Base-by-base conservation (phyloP, 352 stramenopile species). In the Pythium dissotocum region DNA sequence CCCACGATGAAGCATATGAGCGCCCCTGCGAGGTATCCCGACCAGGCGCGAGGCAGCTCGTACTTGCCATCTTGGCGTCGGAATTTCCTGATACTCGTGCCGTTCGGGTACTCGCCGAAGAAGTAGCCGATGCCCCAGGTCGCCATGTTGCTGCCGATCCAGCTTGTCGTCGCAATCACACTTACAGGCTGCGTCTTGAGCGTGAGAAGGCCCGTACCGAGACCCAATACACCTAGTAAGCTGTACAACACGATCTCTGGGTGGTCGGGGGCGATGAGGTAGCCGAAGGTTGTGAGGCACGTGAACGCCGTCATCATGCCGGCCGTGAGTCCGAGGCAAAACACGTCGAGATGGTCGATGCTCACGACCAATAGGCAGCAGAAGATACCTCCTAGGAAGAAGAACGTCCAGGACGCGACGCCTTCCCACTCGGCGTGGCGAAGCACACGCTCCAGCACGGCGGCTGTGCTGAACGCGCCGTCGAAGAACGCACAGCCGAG, bases 401-500 rank as follows among this genome's bases (percentile, higher is more conserved):
- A 86, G n/a, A 61, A 70, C 2, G 54, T 70, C 78, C 78, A 86
- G 32, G 77, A 80, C 18, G 63, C 65, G 1, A 70, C 67, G 18
- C 67, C 65, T 24, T 72, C 51, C 70, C 71, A 85, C 21, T 65
- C n/a, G 16, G 38, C 53, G 7, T 65, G 30, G 9, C 21, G 49
- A 10, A 90, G 67, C 33, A 89, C 59, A 4, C 67, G 67, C n/a
- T 87, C 86, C 13, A 89, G 54, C n/a, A 92, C 66, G 2, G 78
- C 76, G 1, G 79, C 71, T 3, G 87, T 75, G 36, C 88, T 81
- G 57, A 94, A 73, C 9, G 83, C 85, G n/a, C 83, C 85, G 3
- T 89, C 57, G 30, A 89, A 77, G 53, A 95, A 95, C 38, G 78
- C 85, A 61, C 76, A 91, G 59, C 80, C 77, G 51, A 93, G 85